phyloP scores from a whole-genome alignment of 73 alveolate genomes.

The Paramecium octaurelia region DNA sequence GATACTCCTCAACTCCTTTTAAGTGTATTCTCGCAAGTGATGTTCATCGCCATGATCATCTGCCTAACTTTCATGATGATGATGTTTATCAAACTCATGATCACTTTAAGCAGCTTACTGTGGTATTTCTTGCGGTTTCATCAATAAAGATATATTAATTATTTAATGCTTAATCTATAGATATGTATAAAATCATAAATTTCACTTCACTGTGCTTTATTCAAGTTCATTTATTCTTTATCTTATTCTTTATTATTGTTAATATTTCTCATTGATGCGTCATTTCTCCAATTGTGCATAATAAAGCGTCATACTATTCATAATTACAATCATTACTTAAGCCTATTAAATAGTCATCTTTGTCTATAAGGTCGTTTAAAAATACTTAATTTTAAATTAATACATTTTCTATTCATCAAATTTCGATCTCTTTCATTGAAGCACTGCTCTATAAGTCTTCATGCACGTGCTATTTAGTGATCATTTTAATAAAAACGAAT shows the following conservation, averaged over 20 bases:
- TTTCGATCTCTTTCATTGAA: neutral
- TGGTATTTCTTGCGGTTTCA: constrained; percentile 3
- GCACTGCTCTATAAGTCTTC: neutral
- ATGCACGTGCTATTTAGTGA: neutral
- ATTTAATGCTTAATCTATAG: neutral
- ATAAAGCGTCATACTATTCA: neutral
- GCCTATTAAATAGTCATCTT: neutral
- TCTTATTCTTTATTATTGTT: neutral
- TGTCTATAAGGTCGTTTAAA: no score
- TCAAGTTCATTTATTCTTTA: neutral
- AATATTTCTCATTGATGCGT: neutral
- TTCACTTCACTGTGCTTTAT: neutral
- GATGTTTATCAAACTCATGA: constrained; percentile 9
- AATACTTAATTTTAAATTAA: neutral
- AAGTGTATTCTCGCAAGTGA: neutral
- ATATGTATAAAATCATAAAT: neutral
- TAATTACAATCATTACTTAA: neutral
- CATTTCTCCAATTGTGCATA: neutral
- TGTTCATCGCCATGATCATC: constrained; percentile 31
- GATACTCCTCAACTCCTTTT: neutral
- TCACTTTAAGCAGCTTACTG: neutral
- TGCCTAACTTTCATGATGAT: constrained; percentile 23
- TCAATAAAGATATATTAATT: neutral
- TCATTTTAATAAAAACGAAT: neutral
- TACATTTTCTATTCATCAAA: neutral